Base-by-base conservation (phyloP, 176 grass and related monocot species). In the Carex parvula region DNA sequence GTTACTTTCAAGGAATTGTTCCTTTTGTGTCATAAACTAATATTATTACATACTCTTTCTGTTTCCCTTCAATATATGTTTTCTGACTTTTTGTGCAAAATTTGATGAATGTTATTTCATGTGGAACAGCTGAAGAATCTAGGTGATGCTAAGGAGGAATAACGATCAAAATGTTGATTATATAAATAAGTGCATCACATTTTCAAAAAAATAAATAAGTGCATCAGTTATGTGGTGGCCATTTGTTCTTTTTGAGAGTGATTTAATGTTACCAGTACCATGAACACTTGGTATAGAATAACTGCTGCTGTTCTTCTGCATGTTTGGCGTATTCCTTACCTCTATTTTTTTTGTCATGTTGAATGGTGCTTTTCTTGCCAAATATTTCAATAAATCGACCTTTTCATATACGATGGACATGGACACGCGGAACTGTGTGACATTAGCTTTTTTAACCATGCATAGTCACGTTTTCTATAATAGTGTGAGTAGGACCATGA, bases 61-160 rank as follows among this genome's bases (percentile, higher is more conserved):
- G 35, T 37, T 37, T 37, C 33, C 33, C 0, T 37, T 37, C 3
- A 37, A 37, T 37, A 5, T 37, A 37, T 37, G 35, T 37, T 37
- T 37, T 37, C 35, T 37, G 4, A 37, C 35, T 5, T 37, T 4
- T 37, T 37, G 3, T 5, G 35, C 35, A 5, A 37, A 5, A 37
- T 4, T n/a, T 68, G 58, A 86, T 66, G 15, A 39, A 65, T 32
- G 16, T 13, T 21, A 54, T 70, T 32, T 22, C 57, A 64, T 46
- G 87, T 91, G 56, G 64, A 81, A 84, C 46, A 97, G 89, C 52
- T 93, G 84, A 93, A 90, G 85, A 77, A 30, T 21, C 80, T 85
- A 89, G 81, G 21, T 9, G 58, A 79, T 6, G 71, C 65, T 0
- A 37, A 87, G 58, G 85, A 89, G 68, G 86, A 81, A 52, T 90